Evolutionary conservation across 768 basidiomycete species (phyloP).

Genomic region (Rubroboletus satanas): DNA sequence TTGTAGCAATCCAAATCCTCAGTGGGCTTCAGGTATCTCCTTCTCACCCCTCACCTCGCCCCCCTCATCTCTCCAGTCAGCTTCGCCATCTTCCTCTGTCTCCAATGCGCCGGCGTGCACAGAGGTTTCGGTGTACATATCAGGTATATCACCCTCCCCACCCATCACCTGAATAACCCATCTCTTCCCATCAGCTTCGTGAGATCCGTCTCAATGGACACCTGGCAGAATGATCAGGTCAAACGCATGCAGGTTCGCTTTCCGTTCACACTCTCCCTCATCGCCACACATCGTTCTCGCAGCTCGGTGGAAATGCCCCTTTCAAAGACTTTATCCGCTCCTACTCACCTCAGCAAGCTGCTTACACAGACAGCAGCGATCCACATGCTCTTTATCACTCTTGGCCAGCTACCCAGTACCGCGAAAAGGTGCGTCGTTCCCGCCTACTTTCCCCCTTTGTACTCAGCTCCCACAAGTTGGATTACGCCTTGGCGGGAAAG

Average conservation of each 20-base stretch:
- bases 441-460: not conserved
- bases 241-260: conserved; percentile 79
- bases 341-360: conserved; percentile 68
- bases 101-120: conserved; percentile 83
- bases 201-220: conserved; percentile 93
- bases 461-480: conserved; percentile 55
- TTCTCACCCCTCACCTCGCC: too few relatives aligned
- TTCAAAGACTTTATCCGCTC: conserved; percentile 76
- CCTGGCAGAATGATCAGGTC: conserved; percentile 88
- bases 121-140: conserved; percentile 93
- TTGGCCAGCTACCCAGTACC: conserved; percentile 93
- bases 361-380: conserved; percentile 59
- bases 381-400: conserved; percentile 81
- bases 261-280: conserved; percentile 1
- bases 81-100: conserved; percentile 86
- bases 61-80: conserved; percentile 35
- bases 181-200: conserved; percentile 60
- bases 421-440: conserved; percentile 69
- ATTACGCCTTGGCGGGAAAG: conserved; percentile 68
- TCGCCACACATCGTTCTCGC: conserved; percentile 11
- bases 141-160: conserved; percentile 39
- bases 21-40: conserved; percentile 81
- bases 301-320: conserved; percentile 86
- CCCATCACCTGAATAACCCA: not conserved
- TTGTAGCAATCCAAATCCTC: conserved; percentile 86